Percentiles rank a stretch among this genome's conserved stretches.
These are phyloP conservation scores for Cercophora samala DNA, from an alignment of 495 filamentous ascomycete species.

Conservation along the genomic window DNA sequence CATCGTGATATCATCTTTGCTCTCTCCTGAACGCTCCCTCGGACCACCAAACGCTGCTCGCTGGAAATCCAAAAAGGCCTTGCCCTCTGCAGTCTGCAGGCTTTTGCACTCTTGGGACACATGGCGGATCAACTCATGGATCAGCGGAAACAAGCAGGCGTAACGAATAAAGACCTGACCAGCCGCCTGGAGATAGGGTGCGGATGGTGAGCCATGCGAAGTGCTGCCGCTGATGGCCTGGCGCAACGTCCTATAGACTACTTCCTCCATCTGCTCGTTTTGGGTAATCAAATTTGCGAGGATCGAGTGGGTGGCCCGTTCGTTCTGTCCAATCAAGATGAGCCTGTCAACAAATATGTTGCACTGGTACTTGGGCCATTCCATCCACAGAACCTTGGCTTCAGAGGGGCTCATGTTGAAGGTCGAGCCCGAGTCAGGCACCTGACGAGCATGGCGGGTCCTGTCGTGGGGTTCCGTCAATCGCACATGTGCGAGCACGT, in stretches of 20 bases:
- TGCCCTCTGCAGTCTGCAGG: constrained; percentile 41
- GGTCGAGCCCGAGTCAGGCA: constrained; percentile 19
- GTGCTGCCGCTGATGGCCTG: constrained; percentile 36
- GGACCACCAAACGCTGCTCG: constrained; percentile 33
- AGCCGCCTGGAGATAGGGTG: constrained; percentile 39
- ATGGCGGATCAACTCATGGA: constrained; percentile 36
- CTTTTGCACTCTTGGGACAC: constrained; percentile 37
- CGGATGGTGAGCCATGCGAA: constrained; percentile 23
- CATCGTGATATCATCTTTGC: constrained; percentile 26
- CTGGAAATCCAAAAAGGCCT: constrained; percentile 44
- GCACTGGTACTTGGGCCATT: constrained; percentile 36
- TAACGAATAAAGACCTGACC: constrained; percentile 34
- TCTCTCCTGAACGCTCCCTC: constrained; percentile 23
- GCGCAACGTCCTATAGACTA: constrained; percentile 34
- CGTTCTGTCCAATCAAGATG: constrained; percentile 48
- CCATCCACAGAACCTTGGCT: constrained; percentile 40
- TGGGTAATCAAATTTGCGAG: constrained; percentile 42
- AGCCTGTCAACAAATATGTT: constrained; percentile 53
- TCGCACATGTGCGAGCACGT: constrained; percentile 47
- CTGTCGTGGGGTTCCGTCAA: background rate
- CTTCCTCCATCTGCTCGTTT: constrained; percentile 33
- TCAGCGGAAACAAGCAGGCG: constrained; percentile 24
- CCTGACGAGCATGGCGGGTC: background rate
- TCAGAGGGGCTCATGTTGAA: constrained; percentile 42
- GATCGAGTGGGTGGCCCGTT: constrained; percentile 41